Percentiles rank a stretch among this genome's conserved stretches.
Evolutionary conservation across 192 early-diverging fungal species (phyloP).

Genomic region (Coemansia furcata): DNA sequence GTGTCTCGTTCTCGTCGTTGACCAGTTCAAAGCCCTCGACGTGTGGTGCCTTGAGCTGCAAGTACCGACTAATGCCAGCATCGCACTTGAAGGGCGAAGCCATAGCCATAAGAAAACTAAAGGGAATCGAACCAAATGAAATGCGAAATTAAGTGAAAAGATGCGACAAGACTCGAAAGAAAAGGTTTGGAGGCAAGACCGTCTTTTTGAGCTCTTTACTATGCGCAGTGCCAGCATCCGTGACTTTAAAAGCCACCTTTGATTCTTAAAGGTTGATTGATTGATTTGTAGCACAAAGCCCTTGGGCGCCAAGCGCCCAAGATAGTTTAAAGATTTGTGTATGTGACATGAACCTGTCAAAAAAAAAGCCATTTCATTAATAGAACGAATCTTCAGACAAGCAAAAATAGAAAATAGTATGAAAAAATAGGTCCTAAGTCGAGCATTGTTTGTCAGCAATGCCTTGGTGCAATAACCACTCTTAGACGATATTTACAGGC

Average conservation of each 20-base stretch:
- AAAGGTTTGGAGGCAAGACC: neutral
- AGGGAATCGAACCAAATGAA: slow-evolving; percentile 8
- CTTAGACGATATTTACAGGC: slow-evolving; percentile 50
- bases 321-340: neutral
- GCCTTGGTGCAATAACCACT: neutral
- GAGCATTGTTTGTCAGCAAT: neutral
- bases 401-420: neutral
- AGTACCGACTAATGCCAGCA: slow-evolving; percentile 33
- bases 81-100: slow-evolving; percentile 10
- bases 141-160: neutral
- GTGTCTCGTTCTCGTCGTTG: slow-evolving; percentile 43
- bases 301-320: neutral
- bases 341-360: neutral
- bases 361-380: neutral
- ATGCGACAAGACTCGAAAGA: neutral
- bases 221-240: neutral
- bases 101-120: slow-evolving; percentile 6
- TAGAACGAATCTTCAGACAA: neutral
- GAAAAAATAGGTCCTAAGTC: neutral
- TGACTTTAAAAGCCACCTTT: neutral
- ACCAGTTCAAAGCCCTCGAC: slow-evolving; percentile 51
- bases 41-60: slow-evolving; percentile 46
- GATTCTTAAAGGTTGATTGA: neutral
- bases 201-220: neutral
- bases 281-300: neutral